These are phyloP conservation scores for Phytophthora nicotianae DNA, from an alignment of 352 stramenopile species.

Conservation along the genomic window DNA sequence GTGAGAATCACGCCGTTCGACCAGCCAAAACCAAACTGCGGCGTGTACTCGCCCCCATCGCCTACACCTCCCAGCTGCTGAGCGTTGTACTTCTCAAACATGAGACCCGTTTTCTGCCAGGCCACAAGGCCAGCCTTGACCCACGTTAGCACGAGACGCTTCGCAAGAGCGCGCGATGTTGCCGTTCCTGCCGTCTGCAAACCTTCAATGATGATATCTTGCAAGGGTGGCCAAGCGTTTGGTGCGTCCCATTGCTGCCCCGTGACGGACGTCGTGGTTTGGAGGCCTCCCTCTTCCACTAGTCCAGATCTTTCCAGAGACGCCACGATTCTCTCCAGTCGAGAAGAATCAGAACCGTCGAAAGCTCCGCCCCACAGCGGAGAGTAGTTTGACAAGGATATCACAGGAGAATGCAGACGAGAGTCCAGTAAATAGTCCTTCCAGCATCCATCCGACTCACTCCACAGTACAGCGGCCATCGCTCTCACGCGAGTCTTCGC, in stretches of 20 bases:
- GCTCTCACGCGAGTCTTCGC: conserved; percentile 38
- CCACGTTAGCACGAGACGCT: conserved; percentile 62
- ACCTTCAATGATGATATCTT: conserved; percentile 83
- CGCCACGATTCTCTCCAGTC: conserved; percentile 46
- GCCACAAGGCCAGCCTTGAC: conserved; percentile 62
- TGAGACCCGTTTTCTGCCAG: conserved; percentile 71
- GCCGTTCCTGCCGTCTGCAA: conserved; percentile 48
- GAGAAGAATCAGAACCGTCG: conserved; percentile 42
- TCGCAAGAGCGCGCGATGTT: conserved; percentile 49
- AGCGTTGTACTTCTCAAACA: conserved; percentile 92
- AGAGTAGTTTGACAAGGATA: conserved; percentile 69
- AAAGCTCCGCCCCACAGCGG: conserved; percentile 81
- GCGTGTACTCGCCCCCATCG: conserved; percentile 85
- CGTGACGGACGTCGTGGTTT: conserved; percentile 69
- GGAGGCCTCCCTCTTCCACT: conserved; percentile 63
- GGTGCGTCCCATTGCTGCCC: conserved; percentile 89
- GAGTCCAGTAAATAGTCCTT: conserved; percentile 75
- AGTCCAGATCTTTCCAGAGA: conserved; percentile 62
- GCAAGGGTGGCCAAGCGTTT: conserved; percentile 85
- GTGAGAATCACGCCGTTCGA: conserved; percentile 84
- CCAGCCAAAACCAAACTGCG: conserved; percentile 89
- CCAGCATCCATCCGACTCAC: conserved; percentile 52
- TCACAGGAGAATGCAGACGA: conserved; percentile 43
- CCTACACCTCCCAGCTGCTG: conserved; percentile 62
- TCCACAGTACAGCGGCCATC: conserved; percentile 81